These are phyloP conservation scores for Thinopyrum elongatum DNA, from an alignment of 176 grass and related monocot genomes.

Conservation along the genomic window DNA sequence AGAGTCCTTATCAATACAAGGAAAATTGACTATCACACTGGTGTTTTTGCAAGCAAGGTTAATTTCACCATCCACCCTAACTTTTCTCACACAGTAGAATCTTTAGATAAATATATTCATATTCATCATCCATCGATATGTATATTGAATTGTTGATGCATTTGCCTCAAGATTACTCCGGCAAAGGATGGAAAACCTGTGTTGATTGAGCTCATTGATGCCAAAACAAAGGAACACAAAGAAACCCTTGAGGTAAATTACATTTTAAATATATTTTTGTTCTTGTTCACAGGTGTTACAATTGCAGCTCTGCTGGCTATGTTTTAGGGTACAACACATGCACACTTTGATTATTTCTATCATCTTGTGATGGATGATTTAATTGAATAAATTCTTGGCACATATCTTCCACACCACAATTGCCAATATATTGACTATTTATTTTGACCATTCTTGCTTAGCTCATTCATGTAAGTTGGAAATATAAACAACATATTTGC, in stretches of 20 bases:
- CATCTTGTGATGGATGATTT: conserved; percentile 13
- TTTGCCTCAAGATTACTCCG: conserved; percentile 75
- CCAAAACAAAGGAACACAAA: conserved; percentile 89
- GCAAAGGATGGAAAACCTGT: conserved; percentile 93
- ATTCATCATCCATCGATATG: conserved; percentile 17
- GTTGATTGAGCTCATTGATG: conserved; percentile 94
- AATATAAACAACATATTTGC: neutral
- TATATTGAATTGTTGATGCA: conserved; percentile 18
- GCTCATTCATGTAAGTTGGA: neutral
- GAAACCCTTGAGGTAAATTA: conserved; percentile 84
- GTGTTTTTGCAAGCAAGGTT: conserved; percentile 98
- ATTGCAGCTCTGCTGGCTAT: neutral
- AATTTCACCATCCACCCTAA: conserved; percentile 3
- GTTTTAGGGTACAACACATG: neutral
- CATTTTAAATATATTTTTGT: conserved; percentile 25
- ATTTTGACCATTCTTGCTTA: conserved; percentile 12
- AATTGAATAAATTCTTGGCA: neutral
- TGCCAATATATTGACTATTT: neutral
- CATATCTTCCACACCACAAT: neutral
- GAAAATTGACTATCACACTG: conserved; percentile 88
- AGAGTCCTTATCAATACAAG: conserved; percentile 93
- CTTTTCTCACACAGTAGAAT: conserved; percentile 8
- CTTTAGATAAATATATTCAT: conserved; percentile 1
- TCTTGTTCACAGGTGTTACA: neutral
- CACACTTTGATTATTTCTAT: conserved; percentile 1